A percentile compares a stretch with the other conserved stretches of the same genome.
Evolutionary conservation across 352 stramenopile genomes (phyloP).

Genomic region (Stramenopiles sp.): DNA sequence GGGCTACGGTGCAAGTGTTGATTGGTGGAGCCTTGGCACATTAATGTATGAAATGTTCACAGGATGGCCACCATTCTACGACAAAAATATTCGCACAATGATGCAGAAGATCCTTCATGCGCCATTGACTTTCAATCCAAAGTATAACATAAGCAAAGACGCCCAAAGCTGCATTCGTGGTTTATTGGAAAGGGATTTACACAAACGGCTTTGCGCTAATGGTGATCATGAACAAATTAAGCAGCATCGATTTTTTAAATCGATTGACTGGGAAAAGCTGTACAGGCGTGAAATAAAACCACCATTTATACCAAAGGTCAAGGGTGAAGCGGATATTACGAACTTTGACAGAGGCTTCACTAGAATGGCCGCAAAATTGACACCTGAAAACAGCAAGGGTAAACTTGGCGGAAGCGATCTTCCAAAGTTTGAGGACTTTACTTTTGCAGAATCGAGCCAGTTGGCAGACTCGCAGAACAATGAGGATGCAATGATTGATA

Average conservation of each 20-base stretch:
- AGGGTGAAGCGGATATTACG: constrained; percentile 46
- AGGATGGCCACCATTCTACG: constrained; percentile 69
- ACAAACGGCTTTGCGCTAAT: neutral
- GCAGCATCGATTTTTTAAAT: constrained; percentile 69
- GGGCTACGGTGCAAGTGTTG: constrained; percentile 62
- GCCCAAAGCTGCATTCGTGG: neutral
- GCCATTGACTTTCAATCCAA: constrained; percentile 22
- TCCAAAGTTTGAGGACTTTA: neutral
- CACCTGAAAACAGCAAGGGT: neutral
- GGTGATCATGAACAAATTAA: constrained; percentile 60
- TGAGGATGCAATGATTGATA: no score
- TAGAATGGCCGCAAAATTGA: neutral
- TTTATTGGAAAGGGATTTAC: neutral
- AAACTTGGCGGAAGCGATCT: neutral
- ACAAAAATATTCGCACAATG: constrained; percentile 84
- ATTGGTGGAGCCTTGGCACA: constrained; percentile 79
- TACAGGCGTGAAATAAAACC: constrained; percentile 52
- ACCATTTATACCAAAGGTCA: constrained; percentile 58
- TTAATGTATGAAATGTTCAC: constrained; percentile 82
- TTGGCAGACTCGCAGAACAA: no score
- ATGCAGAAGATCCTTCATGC: constrained; percentile 79
- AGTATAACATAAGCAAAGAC: neutral
- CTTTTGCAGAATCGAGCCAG: no score
- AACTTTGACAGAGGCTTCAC: constrained; percentile 61
- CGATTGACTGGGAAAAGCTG: constrained; percentile 64